phyloP scores from a whole-genome alignment of 345 rosid species.

The Citrus mangshanensis region DNA sequence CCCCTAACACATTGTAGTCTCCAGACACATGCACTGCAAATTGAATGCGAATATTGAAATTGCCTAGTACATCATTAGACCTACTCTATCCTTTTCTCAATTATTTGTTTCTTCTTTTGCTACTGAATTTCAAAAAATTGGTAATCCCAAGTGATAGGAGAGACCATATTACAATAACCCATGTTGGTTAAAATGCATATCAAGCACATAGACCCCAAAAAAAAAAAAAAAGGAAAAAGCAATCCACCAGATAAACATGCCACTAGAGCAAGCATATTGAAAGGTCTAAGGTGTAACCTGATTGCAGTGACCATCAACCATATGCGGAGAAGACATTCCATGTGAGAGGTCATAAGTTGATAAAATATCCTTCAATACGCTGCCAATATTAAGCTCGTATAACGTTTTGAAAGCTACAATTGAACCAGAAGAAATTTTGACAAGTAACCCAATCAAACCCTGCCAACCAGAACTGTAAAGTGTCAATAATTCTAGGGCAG shows the following conservation, averaged over 20 bases:
- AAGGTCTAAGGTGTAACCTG: conserved; percentile 50
- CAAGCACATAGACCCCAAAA: neutral
- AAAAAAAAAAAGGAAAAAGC: neutral
- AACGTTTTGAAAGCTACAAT: conserved; percentile 64
- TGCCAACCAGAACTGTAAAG: conserved; percentile 38
- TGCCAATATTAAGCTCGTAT: conserved; percentile 75
- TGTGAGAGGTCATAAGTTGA: conserved; percentile 65
- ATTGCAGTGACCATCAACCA: conserved; percentile 58
- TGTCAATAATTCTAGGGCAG: conserved; percentile 9
- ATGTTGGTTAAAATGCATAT: neutral
- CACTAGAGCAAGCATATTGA: neutral
- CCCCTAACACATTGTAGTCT: neutral
- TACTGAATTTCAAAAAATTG: neutral
- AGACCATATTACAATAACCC: too few species aligned
- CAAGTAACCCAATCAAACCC: conserved; percentile 88
- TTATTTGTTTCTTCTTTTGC: neutral
- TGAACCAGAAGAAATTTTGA: conserved; percentile 72
- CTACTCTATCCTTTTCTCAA: neutral
- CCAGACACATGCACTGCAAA: neutral
- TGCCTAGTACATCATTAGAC: neutral
- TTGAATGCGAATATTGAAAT: neutral
- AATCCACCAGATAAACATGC: neutral
- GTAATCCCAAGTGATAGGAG: neutral
- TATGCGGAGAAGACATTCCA: conserved; percentile 57
- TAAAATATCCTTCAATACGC: conserved; percentile 70